Evolutionary conservation across 495 filamentous ascomycete genomes (phyloP).

Genomic region (Cairneyella variabilis): DNA sequence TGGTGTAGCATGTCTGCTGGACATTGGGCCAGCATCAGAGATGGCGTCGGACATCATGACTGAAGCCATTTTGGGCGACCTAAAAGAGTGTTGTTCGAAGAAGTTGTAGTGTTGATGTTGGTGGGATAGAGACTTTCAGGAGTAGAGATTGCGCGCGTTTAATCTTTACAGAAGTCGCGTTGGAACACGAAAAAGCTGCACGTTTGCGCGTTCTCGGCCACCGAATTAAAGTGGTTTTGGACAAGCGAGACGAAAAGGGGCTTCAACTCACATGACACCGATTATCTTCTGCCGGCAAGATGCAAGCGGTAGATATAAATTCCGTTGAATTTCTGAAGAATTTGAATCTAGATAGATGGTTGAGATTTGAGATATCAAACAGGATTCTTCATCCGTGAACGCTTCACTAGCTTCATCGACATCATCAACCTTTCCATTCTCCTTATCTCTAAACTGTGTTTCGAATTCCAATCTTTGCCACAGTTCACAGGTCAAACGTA

Average conservation of each 20-base stretch:
- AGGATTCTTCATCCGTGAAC: background rate
- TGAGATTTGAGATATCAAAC: background rate
- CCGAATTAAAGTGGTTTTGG: conserved; percentile 24
- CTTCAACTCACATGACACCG: no score
- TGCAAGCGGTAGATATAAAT: no score
- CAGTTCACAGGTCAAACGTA: no score
- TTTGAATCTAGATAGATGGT: no score
- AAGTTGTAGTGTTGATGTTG: conserved; percentile 15
- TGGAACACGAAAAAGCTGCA: conserved; percentile 11
- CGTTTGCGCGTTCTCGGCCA: conserved; percentile 7
- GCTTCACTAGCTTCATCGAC: background rate
- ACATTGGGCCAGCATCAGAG: conserved; percentile 20
- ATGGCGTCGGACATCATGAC: conserved; percentile 25
- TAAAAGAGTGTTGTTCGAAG: background rate
- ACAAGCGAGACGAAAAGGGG: background rate
- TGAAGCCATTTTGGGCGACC: conserved; percentile 18
- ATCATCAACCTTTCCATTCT: background rate
- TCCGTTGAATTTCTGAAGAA: no score
- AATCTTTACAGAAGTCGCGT: conserved; percentile 12
- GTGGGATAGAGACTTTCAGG: conserved; percentile 6
- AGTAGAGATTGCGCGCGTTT: conserved; percentile 6
- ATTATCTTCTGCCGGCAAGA: no score
- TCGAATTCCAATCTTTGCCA: no score
- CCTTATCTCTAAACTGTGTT: background rate
- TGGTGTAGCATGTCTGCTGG: conserved; percentile 21